These are phyloP conservation scores for Neohortaea acidophila DNA, from an alignment of 495 filamentous ascomycete species.

Conservation along the genomic window DNA sequence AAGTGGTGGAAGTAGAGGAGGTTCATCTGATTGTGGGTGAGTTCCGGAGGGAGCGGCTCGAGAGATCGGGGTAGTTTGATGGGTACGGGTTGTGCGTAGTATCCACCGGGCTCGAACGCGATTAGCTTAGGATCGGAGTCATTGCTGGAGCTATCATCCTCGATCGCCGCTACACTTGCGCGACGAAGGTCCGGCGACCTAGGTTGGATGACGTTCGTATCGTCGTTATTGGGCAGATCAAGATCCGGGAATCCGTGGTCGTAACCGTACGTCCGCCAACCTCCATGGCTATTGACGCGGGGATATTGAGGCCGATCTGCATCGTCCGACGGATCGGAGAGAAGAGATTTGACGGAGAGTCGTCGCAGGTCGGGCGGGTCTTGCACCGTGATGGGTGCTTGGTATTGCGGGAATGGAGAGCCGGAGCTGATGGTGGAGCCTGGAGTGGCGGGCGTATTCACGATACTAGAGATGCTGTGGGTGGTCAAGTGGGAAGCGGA, in stretches of 20 bases:
- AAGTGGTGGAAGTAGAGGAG: conserved; percentile 67
- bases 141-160: conserved; percentile 11
- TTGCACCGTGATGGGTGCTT: conserved; percentile 6
- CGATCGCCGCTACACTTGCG: conserved; percentile 10
- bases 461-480: conserved; percentile 17
- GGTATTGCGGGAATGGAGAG: conserved; percentile 7
- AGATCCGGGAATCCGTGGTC: conserved; percentile 54
- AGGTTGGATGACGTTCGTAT: conserved; percentile 28
- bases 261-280: conserved; percentile 38
- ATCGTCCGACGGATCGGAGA: conserved; percentile 20
- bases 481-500: conserved; percentile 2
- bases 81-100: conserved; percentile 53
- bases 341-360: conserved; percentile 27
- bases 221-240: conserved; percentile 55
- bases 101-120: conserved; percentile 41
- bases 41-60: conserved; percentile 39
- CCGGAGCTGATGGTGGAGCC: conserved; percentile 16
- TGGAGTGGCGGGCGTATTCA: conserved; percentile 18
- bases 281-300: conserved; percentile 12
- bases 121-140: conserved; percentile 26
- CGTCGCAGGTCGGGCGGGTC: conserved; percentile 22
- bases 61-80: conserved; percentile 52
- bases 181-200: conserved; percentile 22
- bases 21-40: conserved; percentile 65
- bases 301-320: conserved; percentile 14